phyloP scores from a whole-genome alignment of 495 filamentous ascomycete species.

The Aspergillus nidulans region DNA sequence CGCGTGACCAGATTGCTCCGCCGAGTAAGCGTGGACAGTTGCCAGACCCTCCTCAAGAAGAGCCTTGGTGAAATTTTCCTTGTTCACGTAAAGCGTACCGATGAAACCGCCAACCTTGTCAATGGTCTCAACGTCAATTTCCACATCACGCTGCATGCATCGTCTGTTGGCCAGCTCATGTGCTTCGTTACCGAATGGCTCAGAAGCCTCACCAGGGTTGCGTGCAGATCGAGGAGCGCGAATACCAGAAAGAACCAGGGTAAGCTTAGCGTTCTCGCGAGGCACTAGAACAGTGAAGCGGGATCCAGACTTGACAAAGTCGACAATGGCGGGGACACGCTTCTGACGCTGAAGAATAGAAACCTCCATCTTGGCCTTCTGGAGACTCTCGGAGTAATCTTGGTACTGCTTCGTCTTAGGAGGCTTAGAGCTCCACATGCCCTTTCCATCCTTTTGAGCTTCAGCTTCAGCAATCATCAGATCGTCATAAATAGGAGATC shows the following conservation, averaged over 20 bases:
- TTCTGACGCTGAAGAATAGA: slow-evolving; percentile 82
- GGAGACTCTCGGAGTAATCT: slow-evolving; percentile 86
- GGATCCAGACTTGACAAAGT: slow-evolving; percentile 94
- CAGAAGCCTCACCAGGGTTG: slow-evolving; percentile 70
- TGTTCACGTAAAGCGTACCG: slow-evolving; percentile 87
- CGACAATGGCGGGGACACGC: slow-evolving; percentile 89
- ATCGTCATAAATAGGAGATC: slow-evolving; percentile 90
- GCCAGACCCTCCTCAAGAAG: slow-evolving; percentile 93
- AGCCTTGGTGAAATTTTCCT: slow-evolving; percentile 91
- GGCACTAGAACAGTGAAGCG: slow-evolving; percentile 92
- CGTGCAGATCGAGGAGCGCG: slow-evolving; percentile 87
- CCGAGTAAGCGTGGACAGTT: slow-evolving; percentile 87
- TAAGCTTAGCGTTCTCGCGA: slow-evolving; percentile 89
- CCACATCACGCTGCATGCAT: slow-evolving; percentile 91
- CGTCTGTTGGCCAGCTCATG: slow-evolving; percentile 82
- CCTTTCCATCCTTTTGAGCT: slow-evolving; percentile 79
- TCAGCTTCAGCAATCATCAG: slow-evolving; percentile 83
- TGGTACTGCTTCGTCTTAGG: slow-evolving; percentile 73
- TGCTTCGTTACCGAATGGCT: slow-evolving; percentile 94
- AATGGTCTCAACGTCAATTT: slow-evolving; percentile 90
- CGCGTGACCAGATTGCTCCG: slow-evolving; percentile 88
- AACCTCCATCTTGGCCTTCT: slow-evolving; percentile 92
- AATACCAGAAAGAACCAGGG: slow-evolving; percentile 90
- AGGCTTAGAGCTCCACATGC: slow-evolving; percentile 88
- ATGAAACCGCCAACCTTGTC: slow-evolving; percentile 98